A percentile compares a stretch with the other conserved stretches of the same genome.
Evolutionary conservation across 257 asterid genomes (phyloP).

Genomic region (Hygrophila difformis): DNA sequence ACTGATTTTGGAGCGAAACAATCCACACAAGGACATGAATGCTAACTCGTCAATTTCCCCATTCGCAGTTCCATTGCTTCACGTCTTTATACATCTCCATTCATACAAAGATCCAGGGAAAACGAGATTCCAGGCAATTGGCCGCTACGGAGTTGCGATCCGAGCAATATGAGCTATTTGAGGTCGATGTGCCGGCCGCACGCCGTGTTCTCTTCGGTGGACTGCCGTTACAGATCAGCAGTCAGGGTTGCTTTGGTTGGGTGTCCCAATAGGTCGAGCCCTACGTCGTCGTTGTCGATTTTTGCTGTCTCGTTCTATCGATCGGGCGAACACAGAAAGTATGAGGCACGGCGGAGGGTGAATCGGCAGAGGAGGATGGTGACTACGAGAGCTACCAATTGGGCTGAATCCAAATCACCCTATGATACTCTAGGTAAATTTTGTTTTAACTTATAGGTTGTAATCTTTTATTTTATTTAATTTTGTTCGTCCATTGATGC

Average conservation of each 20-base stretch:
- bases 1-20: too few relatives aligned
- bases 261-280: conserved; percentile 18
- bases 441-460: background rate
- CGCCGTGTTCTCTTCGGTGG: conserved; percentile 44
- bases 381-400: conserved; percentile 65
- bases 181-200: conserved; percentile 68
- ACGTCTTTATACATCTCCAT: too few relatives aligned
- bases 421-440: conserved; percentile 69
- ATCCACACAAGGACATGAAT: too few relatives aligned
- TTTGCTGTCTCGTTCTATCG: conserved; percentile 31
- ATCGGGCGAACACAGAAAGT: conserved; percentile 21
- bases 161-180: conserved; percentile 51
- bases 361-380: conserved; percentile 75
- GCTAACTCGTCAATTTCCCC: too few relatives aligned
- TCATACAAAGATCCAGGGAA: too few relatives aligned
- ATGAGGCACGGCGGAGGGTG: conserved; percentile 32
- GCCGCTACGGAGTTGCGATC: too few relatives aligned
- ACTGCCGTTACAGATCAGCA: conserved; percentile 56
- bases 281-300: conserved; percentile 23
- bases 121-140: too few relatives aligned
- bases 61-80: too few relatives aligned
- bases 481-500: background rate
- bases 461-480: background rate
- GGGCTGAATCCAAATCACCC: conserved; percentile 79
- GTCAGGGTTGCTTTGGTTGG: conserved; percentile 39